Conservation (phyloP, 139 green algal genomes). For the Closterium sp. region DNA sequence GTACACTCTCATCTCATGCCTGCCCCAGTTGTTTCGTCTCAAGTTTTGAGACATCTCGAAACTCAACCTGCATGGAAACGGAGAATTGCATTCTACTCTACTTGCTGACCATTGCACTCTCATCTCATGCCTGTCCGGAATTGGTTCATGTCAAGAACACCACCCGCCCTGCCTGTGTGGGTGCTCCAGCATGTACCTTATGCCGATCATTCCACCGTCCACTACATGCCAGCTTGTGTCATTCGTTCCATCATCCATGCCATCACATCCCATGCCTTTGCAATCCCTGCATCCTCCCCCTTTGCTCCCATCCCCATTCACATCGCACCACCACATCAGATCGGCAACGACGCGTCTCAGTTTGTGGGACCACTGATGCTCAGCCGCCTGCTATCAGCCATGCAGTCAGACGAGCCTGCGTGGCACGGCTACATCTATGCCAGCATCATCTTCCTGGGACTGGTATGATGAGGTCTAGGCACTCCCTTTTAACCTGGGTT, state of each 20-base stretch:
- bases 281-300: too few relatives aligned
- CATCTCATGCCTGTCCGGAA: too few relatives aligned
- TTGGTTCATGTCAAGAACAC: slow-evolving; percentile 13
- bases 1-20: not conserved
- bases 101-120: too few relatives aligned
- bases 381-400: slow-evolving; percentile 38
- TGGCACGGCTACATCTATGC: slow-evolving; percentile 53
- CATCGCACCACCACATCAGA: not conserved
- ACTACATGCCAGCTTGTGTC: too few relatives aligned
- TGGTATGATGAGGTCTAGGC: slow-evolving; percentile 14
- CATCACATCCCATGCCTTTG: too few relatives aligned
- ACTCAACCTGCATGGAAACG: too few relatives aligned
- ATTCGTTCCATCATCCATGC: too few relatives aligned
- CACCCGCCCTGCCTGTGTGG: not conserved
- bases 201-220: too few relatives aligned
- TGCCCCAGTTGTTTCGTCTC: not conserved
- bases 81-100: too few relatives aligned
- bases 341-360: slow-evolving; percentile 36
- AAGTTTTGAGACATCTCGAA: too few relatives aligned
- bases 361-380: slow-evolving; percentile 49
- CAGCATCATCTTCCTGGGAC: slow-evolving; percentile 36
- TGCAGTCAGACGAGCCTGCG: slow-evolving; percentile 31
- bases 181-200: too few relatives aligned
- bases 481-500: too few relatives aligned
- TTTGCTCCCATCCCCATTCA: not conserved